Base-by-base conservation (phyloP, 805 yeast genomes). In the Huiozyma sinensis region DNA sequence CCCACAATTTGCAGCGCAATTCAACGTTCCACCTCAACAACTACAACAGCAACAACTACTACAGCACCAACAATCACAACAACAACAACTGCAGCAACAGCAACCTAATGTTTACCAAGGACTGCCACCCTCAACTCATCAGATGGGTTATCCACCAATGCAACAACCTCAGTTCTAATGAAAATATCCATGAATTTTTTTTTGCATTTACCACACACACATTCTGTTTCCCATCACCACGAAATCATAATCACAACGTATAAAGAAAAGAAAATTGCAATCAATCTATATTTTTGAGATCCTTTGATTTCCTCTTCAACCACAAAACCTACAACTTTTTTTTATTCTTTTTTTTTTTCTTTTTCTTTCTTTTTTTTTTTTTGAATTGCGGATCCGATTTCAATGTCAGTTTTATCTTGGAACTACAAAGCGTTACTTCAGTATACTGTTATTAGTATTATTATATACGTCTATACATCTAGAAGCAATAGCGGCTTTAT, bases 51-150 rank as follows among this genome's bases (percentile, higher is more conserved):
- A 67, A 56, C 50, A 35, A 35, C 39, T 9, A 11, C 32, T 24
- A 27, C 43, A 33, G 33, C 35, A 13, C 9, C 44, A 41, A 36
- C 44, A 35, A 31, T 11, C 30, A 35, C 53, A 54, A 38, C 66
- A 60, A 31, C 40, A 45, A 28, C 60, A 53, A 34, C 28, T 43
- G 30, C 56, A 47, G 29, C 54, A 44, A 33, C 37, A 13, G 27
- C 38, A 13, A 17, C 24, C 24, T 17, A 17, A 17, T 17, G 24
- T 17, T 17, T 17, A 17, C 24, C 24, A 17, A 17, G 24, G 24
- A 17, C 24, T 17, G 24, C 24, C 24, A 17, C 24, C 24, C 4
- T 17, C 24, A 17, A 17, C 24, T 17, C 24, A 17, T 17, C 24
- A 17, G 24, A 17, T 17, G 24, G 24, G 24, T 17, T 17, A 17